Base-by-base conservation (phyloP, 768 basidiomycete species). In the Suillus luteus region DNA sequence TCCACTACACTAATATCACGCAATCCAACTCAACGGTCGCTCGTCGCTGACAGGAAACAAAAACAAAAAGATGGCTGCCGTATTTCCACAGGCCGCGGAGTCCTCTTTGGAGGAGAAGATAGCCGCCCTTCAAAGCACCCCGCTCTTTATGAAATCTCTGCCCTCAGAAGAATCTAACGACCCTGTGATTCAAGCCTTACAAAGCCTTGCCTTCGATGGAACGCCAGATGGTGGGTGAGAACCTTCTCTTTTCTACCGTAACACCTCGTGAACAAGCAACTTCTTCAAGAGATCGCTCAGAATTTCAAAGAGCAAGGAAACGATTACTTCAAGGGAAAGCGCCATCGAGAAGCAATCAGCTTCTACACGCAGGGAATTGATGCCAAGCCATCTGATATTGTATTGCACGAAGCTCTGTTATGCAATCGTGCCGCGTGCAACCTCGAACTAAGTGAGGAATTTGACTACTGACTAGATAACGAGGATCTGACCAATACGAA, bases 271-370 rank as follows among this genome's bases (percentile, higher is more conserved):
- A 4, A 38, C 49, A 69, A 9, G 0, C 27, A 1, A 5, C 33
- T 43, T 64, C 31, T 0, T 48, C 33, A 66, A 96, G 97, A 99
- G 75, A 81, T 94, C 67, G 94, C 96, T 1, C 83, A 86, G 65
- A 95, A 92, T 71, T 97, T 98, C 78, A 98, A 97, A 75, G 88
- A 93, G 60, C 93, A 96, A 73, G 97, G 95, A 5, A 99, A 98
- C 72, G 95, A 96, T 62, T 93, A 96, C 70, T 96, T 92, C 79
- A 89, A 87, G 67, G 90, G 89, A 35, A 93, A 92, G 71, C 85
- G 92, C 49, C 91, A 86, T 75, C 85, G 92, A 43, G 95, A 99
- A 74, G 97, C 97, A 1, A 65, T 89, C 9, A 86, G 87, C 1
- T 97, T 98, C 74, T 99, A 99, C 74, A 87, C 89, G 0, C 92